Evolutionary conservation across 1,284 basidiomycete genomes (phyloP), one percentile per base, ranked within the genome.

Genomic region (Fomitopsis palustris): DNA sequence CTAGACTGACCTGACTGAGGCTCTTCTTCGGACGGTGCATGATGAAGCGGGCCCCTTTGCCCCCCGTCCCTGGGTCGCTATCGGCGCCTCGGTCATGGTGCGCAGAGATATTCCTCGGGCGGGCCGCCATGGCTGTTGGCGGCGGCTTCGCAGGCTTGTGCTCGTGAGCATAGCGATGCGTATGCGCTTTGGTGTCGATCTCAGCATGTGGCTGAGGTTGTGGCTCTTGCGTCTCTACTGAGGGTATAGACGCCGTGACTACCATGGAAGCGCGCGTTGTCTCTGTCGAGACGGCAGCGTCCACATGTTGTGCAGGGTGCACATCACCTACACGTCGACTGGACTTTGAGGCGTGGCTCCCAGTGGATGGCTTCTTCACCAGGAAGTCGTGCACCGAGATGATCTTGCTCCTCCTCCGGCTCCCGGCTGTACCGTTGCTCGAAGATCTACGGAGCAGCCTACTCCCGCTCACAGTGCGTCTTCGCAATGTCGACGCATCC

Each of bases 1-100:
- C 69, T 1, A 72, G 62, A 52, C 70, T 69, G 54, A 72, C 70
- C 57, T 69, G 67, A 55, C 69, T 70, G 17, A 72, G 59, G 49
- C 69, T 70, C 63, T 71, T 72, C 55, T 69, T 64, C 35, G 67
- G 63, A 45, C 51, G 47, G 33, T 54, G 56, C 56, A 55, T 25
- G 38, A 56, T 64, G 65, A 38, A 64, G 41, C 61, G 64, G 57
- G 62, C 53, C 59, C 19, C 51, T 54, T 62, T 65, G 47, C 58
- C 38, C 12, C 53, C 57, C 2, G 39, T 33, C 16, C 47, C 52
- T 14, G 52, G 51, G 35, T 55, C 38, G 33, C 53, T 60, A 21
- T 58, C 56, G 5, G 41, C 52, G 7, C 57, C 53, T 2, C 37
- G 51, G 21, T 53, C 27, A 7, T 38, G 17, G 45, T 29, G 25